phyloP scores from a whole-genome alignment of 805 yeast genomes.

The Ogataea polymorpha region DNA sequence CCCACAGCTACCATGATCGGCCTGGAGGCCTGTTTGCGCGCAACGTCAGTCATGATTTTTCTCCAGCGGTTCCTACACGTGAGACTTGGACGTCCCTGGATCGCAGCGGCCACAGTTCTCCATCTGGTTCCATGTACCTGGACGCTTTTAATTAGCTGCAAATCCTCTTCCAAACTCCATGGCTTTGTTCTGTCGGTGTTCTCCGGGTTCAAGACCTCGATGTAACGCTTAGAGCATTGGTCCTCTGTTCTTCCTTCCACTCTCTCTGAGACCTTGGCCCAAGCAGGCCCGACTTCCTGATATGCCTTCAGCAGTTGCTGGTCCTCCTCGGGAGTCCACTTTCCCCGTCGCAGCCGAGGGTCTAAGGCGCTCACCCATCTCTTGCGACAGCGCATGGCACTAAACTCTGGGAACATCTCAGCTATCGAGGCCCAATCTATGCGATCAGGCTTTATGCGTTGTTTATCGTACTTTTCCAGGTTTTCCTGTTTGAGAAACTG shows the following conservation, averaged over 20 bases:
- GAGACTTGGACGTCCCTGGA: constrained; percentile 79
- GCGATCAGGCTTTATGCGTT: constrained; percentile 35
- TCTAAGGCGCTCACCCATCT: constrained; percentile 85
- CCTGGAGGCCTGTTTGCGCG: constrained; percentile 58
- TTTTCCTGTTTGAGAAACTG: constrained; percentile 24
- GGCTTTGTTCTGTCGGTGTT: constrained; percentile 73
- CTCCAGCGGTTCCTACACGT: constrained; percentile 94
- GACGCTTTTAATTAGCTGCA: constrained; percentile 62
- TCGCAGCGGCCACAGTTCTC: constrained; percentile 71
- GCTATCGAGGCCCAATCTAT: constrained; percentile 66
- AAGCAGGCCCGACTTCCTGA: constrained; percentile 67
- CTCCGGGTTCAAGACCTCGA: constrained; percentile 81
- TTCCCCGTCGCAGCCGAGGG: constrained; percentile 77
- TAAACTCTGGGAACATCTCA: constrained; percentile 46
- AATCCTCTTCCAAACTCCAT: constrained; percentile 80
- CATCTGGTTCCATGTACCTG: constrained; percentile 80
- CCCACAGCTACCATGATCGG: constrained; percentile 59
- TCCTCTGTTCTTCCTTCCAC: constrained; percentile 89
- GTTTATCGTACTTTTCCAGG: constrained; percentile 19
- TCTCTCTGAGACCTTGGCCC: constrained; percentile 78
- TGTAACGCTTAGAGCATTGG: constrained; percentile 89
- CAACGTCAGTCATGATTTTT: constrained; percentile 73
- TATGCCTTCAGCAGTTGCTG: constrained; percentile 59
- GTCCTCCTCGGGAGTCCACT: constrained; percentile 86
- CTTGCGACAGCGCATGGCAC: constrained; percentile 80